Percentiles rank a stretch among this genome's conserved stretches.
Evolutionary conservation across 306 rosid genomes (phyloP).

Genomic region (Cucurbita argyrosperma): DNA sequence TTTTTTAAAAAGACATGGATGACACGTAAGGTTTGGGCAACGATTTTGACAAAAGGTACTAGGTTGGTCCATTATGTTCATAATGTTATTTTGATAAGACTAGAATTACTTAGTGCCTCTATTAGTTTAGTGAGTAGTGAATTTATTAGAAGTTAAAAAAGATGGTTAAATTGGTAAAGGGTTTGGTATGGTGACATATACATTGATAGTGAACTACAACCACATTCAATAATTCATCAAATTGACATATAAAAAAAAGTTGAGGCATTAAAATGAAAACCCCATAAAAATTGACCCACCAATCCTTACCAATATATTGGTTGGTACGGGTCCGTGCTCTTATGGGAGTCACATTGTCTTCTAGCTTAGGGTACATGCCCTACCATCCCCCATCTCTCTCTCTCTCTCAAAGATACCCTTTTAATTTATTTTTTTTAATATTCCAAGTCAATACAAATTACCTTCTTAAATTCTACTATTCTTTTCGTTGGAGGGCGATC

Average conservation of each 20-base stretch:
- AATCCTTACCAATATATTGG: constrained; percentile 9
- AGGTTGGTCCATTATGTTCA: no score
- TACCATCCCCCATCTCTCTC: background rate
- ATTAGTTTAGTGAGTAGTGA: no score
- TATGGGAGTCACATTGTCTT: background rate
- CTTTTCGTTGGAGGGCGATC: no score
- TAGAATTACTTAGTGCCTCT: no score
- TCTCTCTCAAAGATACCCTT: background rate
- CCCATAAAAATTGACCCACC: constrained; percentile 15
- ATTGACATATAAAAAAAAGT: background rate
- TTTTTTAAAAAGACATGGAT: no score
- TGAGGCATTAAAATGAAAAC: background rate
- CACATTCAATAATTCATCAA: constrained; percentile 10
- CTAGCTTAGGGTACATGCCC: background rate
- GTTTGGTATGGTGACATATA: background rate
- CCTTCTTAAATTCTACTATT: no score
- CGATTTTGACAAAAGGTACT: no score
- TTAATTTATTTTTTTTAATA: background rate
- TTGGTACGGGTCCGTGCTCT: constrained; percentile 34
- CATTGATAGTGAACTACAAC: background rate
- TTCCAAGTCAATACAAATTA: background rate
- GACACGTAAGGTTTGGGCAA: no score
- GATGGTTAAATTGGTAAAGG: background rate
- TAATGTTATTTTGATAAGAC: no score
- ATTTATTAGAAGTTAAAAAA: no score